A percentile compares a stretch with the other conserved stretches of the same genome.
Evolutionary conservation across 352 stramenopile genomes (phyloP).

Genomic region (Globisporangium apiculatum): DNA sequence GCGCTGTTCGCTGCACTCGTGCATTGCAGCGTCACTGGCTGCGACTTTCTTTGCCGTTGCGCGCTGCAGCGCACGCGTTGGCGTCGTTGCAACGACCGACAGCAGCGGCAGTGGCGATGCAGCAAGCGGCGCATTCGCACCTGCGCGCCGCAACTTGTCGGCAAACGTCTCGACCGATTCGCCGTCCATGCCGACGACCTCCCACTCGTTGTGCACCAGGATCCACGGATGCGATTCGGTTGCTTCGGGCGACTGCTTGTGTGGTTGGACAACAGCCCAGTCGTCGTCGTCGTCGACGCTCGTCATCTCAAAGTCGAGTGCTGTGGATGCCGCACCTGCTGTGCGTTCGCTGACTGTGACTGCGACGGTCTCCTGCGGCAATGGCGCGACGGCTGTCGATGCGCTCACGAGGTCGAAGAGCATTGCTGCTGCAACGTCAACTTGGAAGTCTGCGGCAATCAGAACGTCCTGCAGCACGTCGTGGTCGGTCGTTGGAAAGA

Average conservation of each 20-base stretch:
- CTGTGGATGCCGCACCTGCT: neutral
- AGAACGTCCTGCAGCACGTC: constrained; percentile 59
- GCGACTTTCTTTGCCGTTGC: neutral
- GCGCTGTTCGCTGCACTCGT: neutral
- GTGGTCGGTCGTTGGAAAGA: constrained; percentile 41
- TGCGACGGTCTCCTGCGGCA: no score
- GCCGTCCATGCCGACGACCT: constrained; percentile 47
- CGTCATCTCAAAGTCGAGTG: constrained; percentile 38
- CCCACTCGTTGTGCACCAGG: constrained; percentile 65
- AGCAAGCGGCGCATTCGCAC: neutral
- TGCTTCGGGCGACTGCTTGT: neutral
- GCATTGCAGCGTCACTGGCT: no score
- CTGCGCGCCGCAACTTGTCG: constrained; percentile 27
- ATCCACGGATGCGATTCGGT: constrained; percentile 28
- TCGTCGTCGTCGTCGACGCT: constrained; percentile 34
- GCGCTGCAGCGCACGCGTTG: neutral
- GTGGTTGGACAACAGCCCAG: constrained; percentile 20
- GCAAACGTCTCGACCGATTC: constrained; percentile 43
- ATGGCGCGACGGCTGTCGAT: neutral
- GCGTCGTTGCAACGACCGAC: neutral
- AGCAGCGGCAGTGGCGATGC: constrained; percentile 5
- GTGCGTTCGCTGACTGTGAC: no score
- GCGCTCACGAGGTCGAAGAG: constrained; percentile 37
- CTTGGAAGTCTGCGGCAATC: constrained; percentile 51
- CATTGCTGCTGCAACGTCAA: constrained; percentile 57